Base-by-base conservation (phyloP, 495 filamentous ascomycete genomes). In the Penicillium ochrochloron region DNA sequence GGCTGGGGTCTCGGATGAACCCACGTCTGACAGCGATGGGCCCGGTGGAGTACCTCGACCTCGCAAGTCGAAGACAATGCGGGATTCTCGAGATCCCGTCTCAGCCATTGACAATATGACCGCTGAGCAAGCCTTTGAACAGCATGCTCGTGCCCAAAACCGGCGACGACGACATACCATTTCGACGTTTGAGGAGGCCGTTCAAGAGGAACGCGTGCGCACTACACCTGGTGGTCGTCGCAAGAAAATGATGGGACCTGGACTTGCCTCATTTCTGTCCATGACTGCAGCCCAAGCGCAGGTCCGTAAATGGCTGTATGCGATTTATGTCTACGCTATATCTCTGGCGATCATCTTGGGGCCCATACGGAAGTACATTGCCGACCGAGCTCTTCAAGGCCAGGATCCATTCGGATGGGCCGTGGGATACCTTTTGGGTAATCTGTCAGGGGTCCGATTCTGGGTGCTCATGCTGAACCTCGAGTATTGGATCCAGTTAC, bases 401-500 rank as follows among this genome's bases (percentile, higher is more conserved):
- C 70, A 85, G 46, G 95, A 99, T 66, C 94, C 95, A 0, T 84
- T 99, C 35, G 91, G 94, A 0, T 99, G 95, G 95, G 94, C 93
- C 0, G 74, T 97, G 5, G 89, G 90, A 2, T 99, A 99, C 73
- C 76, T 97, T 23, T 85, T 98, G 63, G 94, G 96, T 15, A 92
- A 97, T 67, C 70, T 94, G 9, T 82, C 82, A 0, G 76, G 75
- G 66, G 90, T 93, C 63, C 78, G 89, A 52, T 86, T 89, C 75
- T 82, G 85, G 74, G 83, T 91, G 10, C 77, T 90, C 33, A 83
- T 84, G 59, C 79, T 78, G 62, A 88, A 88, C 69, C 78, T 95
- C 12, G 86, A 89, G 57, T 68, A 80, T 56, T 97, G 93, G 93
- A 90, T 96, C 46, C 82, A 80, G 37, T 81, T 97, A 1, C 90